phyloP scores from a whole-genome alignment of 208 protist genomes.

The Leishmania mexicana region DNA sequence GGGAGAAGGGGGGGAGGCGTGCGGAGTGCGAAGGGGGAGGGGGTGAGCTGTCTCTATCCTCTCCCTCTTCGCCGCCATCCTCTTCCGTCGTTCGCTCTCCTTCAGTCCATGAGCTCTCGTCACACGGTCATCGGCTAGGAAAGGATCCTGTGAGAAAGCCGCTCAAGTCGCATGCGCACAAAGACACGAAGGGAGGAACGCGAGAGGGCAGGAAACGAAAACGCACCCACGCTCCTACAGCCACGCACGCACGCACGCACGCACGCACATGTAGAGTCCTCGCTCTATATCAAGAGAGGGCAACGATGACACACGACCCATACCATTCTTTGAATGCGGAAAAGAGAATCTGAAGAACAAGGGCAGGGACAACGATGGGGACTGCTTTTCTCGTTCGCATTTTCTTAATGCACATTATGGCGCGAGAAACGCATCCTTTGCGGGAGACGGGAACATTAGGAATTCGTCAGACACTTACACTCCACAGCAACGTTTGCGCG shows the following conservation, averaged over 20 bases:
- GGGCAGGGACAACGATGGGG: neutral
- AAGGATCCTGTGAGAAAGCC: neutral
- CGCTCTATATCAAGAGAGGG: neutral
- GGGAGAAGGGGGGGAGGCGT: neutral
- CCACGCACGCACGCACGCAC: neutral
- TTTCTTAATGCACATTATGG: neutral
- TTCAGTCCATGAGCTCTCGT: neutral
- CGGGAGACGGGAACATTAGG: neutral
- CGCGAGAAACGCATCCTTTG: neutral
- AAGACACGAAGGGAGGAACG: neutral
- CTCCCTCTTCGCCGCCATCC: neutral
- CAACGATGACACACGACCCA: neutral
- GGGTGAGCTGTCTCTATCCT: neutral
- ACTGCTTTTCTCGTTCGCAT: neutral
- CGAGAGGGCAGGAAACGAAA: neutral
- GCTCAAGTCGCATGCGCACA: neutral
- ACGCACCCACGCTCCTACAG: neutral
- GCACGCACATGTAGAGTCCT: neutral
- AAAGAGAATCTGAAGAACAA: neutral
- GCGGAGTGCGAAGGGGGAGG: no score
- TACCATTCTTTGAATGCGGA: neutral
- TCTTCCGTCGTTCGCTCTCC: neutral
- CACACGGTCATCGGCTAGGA: neutral
- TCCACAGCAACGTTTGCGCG: neutral
- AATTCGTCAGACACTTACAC: neutral